Base-by-base conservation (phyloP, 129 eudicot species). In the Pulicaria dysenterica region DNA sequence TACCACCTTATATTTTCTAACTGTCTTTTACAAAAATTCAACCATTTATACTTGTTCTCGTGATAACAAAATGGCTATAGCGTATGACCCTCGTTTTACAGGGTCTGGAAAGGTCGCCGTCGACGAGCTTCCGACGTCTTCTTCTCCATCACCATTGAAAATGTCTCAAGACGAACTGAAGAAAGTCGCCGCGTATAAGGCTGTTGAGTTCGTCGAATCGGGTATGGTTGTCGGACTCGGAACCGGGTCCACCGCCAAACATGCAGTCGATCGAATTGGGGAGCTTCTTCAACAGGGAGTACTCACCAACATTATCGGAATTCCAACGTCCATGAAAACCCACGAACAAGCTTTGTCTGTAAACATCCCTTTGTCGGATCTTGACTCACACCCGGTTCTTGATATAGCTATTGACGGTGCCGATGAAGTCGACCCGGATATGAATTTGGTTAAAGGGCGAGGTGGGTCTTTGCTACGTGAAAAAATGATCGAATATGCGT, bases 161-260 rank as follows among this genome's bases (percentile, higher is more conserved):
- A 75, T 91, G 38, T 73, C 85, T 13, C 97, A 91, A 67, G 97
- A 91, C 40, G 97, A 91, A 58, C 76, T 91, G 57, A 91, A 91
- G 74, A 86, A 81, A 64, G 83, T 86, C 45, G 97, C 97, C 6
- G 97, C 96, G 0, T 91, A 84, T 46, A 88, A 91, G 57, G 97
- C 97, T 6, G 97, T 91, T 0, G 96, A 91, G 49, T 87, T 84
- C 57, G 88, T 91, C 6, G 79, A 82, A 76, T 84, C 97, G 34
- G 96, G 93, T 69, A 91, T 91, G 97, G 97, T 91, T n/a, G 59
- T 91, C 6, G 97, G 96, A 38, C 74, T 91, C 4, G 97, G 97
- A 64, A 91, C 97, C 19, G 97, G 97, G 16, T 91, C 97, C 0
- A 91, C 97, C 0, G 92, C 97, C 13, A 86, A 87, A 36, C 96